Evolutionary conservation across 441 rosid genomes (phyloP).

Genomic region (Croton laevigatus): DNA sequence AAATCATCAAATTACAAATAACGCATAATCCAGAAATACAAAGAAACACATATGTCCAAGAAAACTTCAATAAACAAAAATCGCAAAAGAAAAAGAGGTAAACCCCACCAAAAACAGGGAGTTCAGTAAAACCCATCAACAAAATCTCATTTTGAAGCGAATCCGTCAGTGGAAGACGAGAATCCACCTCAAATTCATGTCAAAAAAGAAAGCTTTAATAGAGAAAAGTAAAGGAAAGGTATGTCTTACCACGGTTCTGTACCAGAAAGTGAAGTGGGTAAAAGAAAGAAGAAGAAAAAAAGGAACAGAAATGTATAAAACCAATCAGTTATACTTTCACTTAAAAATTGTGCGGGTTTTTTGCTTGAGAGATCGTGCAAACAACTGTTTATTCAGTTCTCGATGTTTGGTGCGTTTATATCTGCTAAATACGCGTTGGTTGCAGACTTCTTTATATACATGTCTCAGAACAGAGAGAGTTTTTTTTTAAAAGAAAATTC

Average conservation of each 20-base stretch:
- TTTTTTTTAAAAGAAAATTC: too few relatives aligned
- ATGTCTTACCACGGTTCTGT: conserved; percentile 19
- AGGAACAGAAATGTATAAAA: neutral
- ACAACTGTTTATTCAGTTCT: conserved; percentile 24
- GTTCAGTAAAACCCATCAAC: conserved; percentile 19
- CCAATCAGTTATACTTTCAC: neutral
- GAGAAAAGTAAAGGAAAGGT: conserved; percentile 4
- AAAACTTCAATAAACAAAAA: conserved; percentile 3
- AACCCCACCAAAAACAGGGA: conserved; percentile 18
- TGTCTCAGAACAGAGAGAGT: neutral
- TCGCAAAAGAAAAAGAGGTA: neutral
- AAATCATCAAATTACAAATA: conserved; percentile 6
- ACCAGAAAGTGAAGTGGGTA: conserved; percentile 24
- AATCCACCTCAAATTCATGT: conserved; percentile 24
- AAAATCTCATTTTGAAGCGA: conserved; percentile 29
- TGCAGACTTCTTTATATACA: conserved; percentile 6
- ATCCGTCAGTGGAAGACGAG: conserved; percentile 26
- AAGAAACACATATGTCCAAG: neutral
- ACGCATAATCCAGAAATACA: neutral
- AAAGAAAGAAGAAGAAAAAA: conserved; percentile 2
- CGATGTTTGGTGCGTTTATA: conserved; percentile 12
- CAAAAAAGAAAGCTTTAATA: conserved; percentile 7
- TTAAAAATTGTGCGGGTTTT: neutral
- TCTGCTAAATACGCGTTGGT: conserved; percentile 24
- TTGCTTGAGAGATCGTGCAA: conserved; percentile 33